Evolutionary conservation across 768 basidiomycete genomes (phyloP), one percentile per base, ranked within the genome.

Genomic region (Leccinum obscurum): DNA sequence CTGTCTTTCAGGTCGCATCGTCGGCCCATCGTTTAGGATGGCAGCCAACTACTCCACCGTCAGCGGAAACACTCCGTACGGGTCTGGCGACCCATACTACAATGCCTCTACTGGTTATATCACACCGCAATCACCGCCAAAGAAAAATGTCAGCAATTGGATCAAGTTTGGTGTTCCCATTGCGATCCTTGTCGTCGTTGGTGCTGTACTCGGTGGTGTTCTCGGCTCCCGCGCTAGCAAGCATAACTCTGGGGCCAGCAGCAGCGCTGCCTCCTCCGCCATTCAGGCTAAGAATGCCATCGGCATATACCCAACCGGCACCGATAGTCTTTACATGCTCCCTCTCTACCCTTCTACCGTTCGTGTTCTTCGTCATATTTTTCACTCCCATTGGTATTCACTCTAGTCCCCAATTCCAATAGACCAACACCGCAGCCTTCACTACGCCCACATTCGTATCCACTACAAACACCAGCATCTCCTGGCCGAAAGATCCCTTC

Each of bases 291-390:
- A 90, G 75, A 76, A 82, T 44, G 78, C 78, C n/a, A 60, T 86
- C 34, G 90, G 88, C 20, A 71, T 84, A 44, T 92, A 87, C 68
- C 84, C 94, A 30, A 88, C 88, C 2, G 85, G 86, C 6, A 97
- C 95, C 17, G 82, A 95, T 69, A 85, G 85, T 67, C 80, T 84
- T 53, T 96, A 85, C 71, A 81, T 89, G 78, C 80, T 93, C 57
- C 95, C 95, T 1, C 70, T 95, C 28, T 96, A 95, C 72, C 92
- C 94, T 6, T 88, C 92, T 20, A 92, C 92, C 6, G 95, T 95
- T 62, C 78, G 92, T 84, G 24, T 57, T 56, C 39, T 35, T 58
- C 22, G 15, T n/a, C n/a, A 28, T 22, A 4, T 51, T 58, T 58
- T 20, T 26, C 24, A 44, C 39, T 52, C 32, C 20, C 32, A 56